phyloP scores from a whole-genome alignment of 345 rosid genomes.

The Sisymbrium altissimum region DNA sequence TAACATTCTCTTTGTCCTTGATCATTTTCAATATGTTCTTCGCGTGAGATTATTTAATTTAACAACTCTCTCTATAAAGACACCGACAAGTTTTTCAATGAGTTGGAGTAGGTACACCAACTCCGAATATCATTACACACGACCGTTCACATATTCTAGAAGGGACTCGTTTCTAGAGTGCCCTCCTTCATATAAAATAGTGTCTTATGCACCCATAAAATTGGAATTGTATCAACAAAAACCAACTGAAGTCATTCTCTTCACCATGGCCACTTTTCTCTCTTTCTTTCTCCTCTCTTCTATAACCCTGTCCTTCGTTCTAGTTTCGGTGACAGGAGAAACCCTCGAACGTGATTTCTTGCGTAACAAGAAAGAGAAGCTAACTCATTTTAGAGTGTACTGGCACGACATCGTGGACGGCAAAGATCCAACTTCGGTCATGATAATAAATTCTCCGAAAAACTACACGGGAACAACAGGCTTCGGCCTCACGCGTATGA shows the following conservation, averaged over 20 bases:
- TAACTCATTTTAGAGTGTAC: slow-evolving; percentile 52
- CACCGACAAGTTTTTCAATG: background rate
- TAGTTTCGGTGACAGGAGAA: slow-evolving; percentile 11
- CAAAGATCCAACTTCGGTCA: slow-evolving; percentile 40
- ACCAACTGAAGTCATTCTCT: background rate
- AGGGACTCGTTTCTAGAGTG: background rate
- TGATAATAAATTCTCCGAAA: slow-evolving; percentile 28
- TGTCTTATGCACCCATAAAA: background rate
- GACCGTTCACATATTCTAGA: background rate
- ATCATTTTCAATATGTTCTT: background rate
- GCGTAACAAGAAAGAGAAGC: slow-evolving; percentile 46
- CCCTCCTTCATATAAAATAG: background rate
- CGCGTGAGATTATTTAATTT: background rate
- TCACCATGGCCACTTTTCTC: slow-evolving; percentile 11
- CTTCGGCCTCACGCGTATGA: slow-evolving; percentile 52
- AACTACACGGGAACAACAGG: slow-evolving; percentile 15
- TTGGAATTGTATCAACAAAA: slow-evolving; percentile 4
- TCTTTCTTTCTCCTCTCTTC: slow-evolving; percentile 8
- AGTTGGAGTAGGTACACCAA: slow-evolving; percentile 23
- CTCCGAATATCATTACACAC: slow-evolving; percentile 9
- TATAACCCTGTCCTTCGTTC: background rate
- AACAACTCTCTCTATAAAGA: background rate
- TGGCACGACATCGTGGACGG: slow-evolving; percentile 65
- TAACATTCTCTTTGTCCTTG: background rate
- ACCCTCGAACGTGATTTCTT: slow-evolving; percentile 25